Base-by-base conservation (phyloP, 1,284 basidiomycete species). In the Tilletia indica region DNA sequence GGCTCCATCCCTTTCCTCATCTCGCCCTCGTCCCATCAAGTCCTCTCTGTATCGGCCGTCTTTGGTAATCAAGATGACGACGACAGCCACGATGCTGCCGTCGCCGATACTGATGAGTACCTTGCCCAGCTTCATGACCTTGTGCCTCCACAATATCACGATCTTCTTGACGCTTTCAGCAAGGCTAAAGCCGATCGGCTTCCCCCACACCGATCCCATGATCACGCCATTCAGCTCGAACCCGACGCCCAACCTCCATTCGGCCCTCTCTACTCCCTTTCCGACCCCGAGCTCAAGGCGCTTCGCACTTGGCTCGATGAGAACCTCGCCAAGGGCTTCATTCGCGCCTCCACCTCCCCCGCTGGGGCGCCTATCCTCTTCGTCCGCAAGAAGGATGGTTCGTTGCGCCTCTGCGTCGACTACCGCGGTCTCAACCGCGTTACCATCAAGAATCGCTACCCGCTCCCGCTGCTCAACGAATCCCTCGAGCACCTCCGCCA, bases 321-420 rank as follows among this genome's bases (percentile, higher is more conserved):
- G 51, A 85, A 86, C 66, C 82, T 87, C 0, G 82, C 36, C 0
- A 82, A 78, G 31, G 85, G 83, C 0, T 80, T 82, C 67, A 84
- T 86, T 36, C 56, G 71, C 4, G 73, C 70, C 2, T 85, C 82
- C 0, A 71, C 80, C 49, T 85, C 83, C 9, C 78, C 85, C 3
- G 80, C 80, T n/a, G 85, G 78, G 0, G 76, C 87, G 0, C 86
- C 86, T 0, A 77, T 88, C 54, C 82, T 89, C 0, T 89, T 88
- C 72, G 83, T 87, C 49, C 82, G 83, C 67, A 88, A 88, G 77
- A 88, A 88, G 76, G 85, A 86, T 72, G 85, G 86, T 3, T 69
- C 73, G 0, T 75, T 86, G 0, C 75, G 85, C 0, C 82, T 87
- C 0, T 86, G 86, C 68, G 82, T 87, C 0, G 86, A 89, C 72